Percentiles rank a stretch among this genome's conserved stretches.
phyloP scores from a whole-genome alignment of 352 stramenopile genomes.

The Phytophthora macrochlamydospora region DNA sequence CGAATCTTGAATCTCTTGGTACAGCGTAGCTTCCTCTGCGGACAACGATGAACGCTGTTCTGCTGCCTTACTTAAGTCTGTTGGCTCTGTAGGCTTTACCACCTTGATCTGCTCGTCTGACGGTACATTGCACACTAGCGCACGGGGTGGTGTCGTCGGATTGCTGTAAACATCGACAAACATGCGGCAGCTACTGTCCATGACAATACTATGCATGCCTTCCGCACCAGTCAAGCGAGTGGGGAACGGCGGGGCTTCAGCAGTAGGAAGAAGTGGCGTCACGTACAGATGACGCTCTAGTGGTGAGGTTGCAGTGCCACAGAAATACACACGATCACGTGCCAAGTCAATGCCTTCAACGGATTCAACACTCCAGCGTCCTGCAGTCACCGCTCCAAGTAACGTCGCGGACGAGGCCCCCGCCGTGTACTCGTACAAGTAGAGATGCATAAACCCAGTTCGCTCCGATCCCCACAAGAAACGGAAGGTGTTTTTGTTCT shows the following conservation, averaged over 20 bases:
- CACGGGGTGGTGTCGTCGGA: constrained; percentile 64
- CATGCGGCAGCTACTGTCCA: constrained; percentile 84
- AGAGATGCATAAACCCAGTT: constrained; percentile 95
- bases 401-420: constrained; percentile 40
- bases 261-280: constrained; percentile 58
- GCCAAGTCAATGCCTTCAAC: constrained; percentile 83
- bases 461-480: constrained; percentile 96
- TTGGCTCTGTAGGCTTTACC: constrained; percentile 21
- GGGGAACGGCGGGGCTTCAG: constrained; percentile 44
- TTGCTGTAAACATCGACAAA: constrained; percentile 89
- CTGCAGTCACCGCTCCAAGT: constrained; percentile 67
- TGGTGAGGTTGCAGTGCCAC: constrained; percentile 83
- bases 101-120: constrained; percentile 44
- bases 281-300: constrained; percentile 94
- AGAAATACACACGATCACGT: constrained; percentile 89
- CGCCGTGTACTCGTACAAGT: constrained; percentile 93
- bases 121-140: constrained; percentile 56
- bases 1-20: constrained; percentile 43
- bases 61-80: constrained; percentile 17
- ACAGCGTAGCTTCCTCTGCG: constrained; percentile 33
- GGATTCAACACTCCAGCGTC: constrained; percentile 79
- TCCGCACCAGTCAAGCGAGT: constrained; percentile 76
- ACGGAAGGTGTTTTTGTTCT: constrained; percentile 87
- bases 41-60: constrained; percentile 5
- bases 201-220: constrained; percentile 91